Base-by-base conservation (phyloP, 257 asterid genomes). In the Gentiana straminea region DNA sequence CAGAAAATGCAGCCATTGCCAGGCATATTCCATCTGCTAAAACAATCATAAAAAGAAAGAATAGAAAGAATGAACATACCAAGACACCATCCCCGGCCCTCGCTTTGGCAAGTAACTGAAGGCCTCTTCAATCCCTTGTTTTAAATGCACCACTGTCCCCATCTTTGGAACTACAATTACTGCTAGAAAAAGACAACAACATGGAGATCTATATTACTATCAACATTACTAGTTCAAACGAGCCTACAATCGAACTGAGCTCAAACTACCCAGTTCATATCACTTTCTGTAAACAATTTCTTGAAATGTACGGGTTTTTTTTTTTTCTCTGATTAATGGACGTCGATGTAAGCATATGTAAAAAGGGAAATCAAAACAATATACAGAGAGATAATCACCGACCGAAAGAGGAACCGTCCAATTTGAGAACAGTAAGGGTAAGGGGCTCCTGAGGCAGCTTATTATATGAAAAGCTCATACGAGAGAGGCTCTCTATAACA, bases 391-490 rank as follows among this genome's bases (percentile, higher is more conserved):
- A 3, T 36, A 8, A 1, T 61, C 7, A 35, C 13, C 35, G 80
- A 89, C 97, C 89, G 34, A 83, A 89, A 59, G 80, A 70, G 12
- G 97, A 65, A 36, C 87, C 94, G 72, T 85, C 95, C 75, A 89
- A 80, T 81, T 86, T 89, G 73, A 78, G 66, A 34, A 89, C 64
- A 44, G 77, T 74, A 69, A 89, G 90, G 35, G 57, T 65, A 65
- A 84, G 77, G 32, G 86, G 86, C 34, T 73, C 79, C 64, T 66
- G 70, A 49, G 80, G 81, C 49, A 89, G 76, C 78, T 70, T 77
- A 48, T 65, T 52, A 68, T 79, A 89, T 0, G 80, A 70, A 55
- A 75, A 43, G 44, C 77, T 78, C 68, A 56, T 73, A 35, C 75
- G 62, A 9, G 65, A 66, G 49, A 59, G 36, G 55, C 34, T 56